Evolutionary conservation across 805 yeast species (phyloP).

Genomic region (Saturnispora zaruensis): DNA sequence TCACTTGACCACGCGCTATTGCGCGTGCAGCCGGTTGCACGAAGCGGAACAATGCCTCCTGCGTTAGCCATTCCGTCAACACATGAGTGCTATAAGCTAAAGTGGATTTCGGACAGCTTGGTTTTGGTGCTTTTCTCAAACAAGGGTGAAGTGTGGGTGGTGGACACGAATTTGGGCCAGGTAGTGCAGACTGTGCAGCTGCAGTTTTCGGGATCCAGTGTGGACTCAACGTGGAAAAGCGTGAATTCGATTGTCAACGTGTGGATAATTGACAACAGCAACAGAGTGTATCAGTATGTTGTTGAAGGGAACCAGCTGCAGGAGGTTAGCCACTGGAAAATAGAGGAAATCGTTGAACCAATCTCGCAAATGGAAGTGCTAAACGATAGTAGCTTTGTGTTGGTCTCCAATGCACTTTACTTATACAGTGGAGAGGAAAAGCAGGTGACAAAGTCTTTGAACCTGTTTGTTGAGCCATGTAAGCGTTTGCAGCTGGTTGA

Average conservation of each 20-base stretch:
- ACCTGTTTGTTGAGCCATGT: constrained; percentile 13
- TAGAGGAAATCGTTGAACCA: constrained; percentile 10
- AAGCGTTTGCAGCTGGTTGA: constrained; percentile 9
- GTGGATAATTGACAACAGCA: constrained; percentile 8
- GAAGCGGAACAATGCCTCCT: constrained; percentile 1
- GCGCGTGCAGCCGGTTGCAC: constrained; percentile 8
- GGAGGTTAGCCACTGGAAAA: constrained; percentile 7
- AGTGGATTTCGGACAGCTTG: constrained; percentile 2
- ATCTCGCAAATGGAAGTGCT: constrained; percentile 8
- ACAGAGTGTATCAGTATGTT: constrained; percentile 10
- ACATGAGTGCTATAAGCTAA: neutral
- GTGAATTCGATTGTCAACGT: neutral
- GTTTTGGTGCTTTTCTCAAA: neutral
- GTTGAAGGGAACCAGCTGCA: constrained; percentile 7
- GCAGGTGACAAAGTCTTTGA: constrained; percentile 9
- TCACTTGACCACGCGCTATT: constrained; percentile 8
- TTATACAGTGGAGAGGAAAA: constrained; percentile 9
- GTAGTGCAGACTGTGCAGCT: neutral
- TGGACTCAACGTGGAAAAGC: neutral
- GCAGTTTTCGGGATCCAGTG: neutral
- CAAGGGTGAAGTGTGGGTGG: constrained; percentile 2
- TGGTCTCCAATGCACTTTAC: constrained; percentile 14
- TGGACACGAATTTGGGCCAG: constrained; percentile 4
- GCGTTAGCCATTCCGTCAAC: neutral
- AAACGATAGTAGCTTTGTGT: neutral